Evolutionary conservation across 495 filamentous ascomycete species (phyloP).

Genomic region (Hypoxylon rickii): DNA sequence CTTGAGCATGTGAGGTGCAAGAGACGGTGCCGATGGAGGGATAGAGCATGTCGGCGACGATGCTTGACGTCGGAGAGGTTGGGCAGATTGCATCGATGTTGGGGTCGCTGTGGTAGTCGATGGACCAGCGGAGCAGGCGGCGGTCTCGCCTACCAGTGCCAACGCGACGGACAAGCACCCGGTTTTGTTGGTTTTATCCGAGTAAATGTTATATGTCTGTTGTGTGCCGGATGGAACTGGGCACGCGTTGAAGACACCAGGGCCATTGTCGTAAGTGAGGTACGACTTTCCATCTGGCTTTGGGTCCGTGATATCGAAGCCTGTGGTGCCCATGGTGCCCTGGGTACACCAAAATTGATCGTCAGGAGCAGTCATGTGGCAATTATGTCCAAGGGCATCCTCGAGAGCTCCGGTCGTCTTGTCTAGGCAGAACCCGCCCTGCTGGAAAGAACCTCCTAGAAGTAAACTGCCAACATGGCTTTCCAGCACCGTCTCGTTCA

Average conservation of each 20-base stretch:
- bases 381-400: conserved; percentile 33
- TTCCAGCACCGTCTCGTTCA: conserved; percentile 33
- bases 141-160: conserved; percentile 23
- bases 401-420: conserved; percentile 31
- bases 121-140: conserved; percentile 19
- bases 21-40: conserved; percentile 31
- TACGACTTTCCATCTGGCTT: conserved; percentile 14
- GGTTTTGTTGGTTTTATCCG: conserved; percentile 16
- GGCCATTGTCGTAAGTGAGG: conserved; percentile 31
- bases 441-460: conserved; percentile 36
- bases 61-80: conserved; percentile 3
- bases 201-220: conserved; percentile 33
- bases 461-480: conserved; percentile 30
- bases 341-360: conserved; percentile 37
- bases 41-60: conserved; percentile 24
- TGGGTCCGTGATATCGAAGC: conserved; percentile 22
- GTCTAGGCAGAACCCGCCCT: conserved; percentile 37
- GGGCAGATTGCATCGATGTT: neutral
- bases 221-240: conserved; percentile 10
- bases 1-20: conserved; percentile 26
- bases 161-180: conserved; percentile 26
- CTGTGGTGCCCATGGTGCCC: conserved; percentile 27
- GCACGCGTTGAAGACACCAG: conserved; percentile 33
- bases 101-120: conserved; percentile 1
- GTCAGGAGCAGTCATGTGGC: conserved; percentile 37